These are phyloP conservation scores for Jaltomata sinuosa DNA, from an alignment of 257 asterid species.

Conservation along the genomic window DNA sequence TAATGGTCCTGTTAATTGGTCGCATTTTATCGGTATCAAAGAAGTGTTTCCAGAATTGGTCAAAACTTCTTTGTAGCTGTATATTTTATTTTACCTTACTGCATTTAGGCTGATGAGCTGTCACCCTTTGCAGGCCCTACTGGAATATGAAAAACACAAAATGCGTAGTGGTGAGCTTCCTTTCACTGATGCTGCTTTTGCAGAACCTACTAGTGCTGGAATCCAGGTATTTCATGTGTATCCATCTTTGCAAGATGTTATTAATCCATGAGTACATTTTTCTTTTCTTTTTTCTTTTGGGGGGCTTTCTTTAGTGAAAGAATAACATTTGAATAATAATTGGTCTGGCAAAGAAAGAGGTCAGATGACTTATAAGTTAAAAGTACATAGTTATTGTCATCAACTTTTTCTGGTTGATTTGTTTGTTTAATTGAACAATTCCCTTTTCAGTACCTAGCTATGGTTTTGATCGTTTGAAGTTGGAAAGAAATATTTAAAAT, in stretches of 20 bases:
- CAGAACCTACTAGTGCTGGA: constrained; percentile 51
- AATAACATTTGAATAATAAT: too few species aligned
- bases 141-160: constrained; percentile 85
- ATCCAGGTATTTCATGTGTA: constrained; percentile 43
- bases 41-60: neutral
- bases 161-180: constrained; percentile 91
- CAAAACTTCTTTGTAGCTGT: neutral
- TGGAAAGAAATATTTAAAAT: too few species aligned
- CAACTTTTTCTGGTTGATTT: too few species aligned
- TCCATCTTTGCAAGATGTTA: neutral
- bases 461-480: too few species aligned
- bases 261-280: neutral
- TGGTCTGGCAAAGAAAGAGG: too few species aligned
- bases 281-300: neutral
- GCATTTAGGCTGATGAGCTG: constrained; percentile 14
- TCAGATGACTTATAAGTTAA: too few species aligned
- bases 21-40: neutral
- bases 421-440: too few species aligned
- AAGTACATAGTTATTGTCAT: too few species aligned
- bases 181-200: constrained; percentile 53
- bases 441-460: too few species aligned
- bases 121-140: constrained; percentile 45
- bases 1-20: neutral
- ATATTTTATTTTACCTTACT: neutral
- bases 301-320: too few species aligned